phyloP scores from a whole-genome alignment of 768 basidiomycete species.

The Russula abietina region DNA sequence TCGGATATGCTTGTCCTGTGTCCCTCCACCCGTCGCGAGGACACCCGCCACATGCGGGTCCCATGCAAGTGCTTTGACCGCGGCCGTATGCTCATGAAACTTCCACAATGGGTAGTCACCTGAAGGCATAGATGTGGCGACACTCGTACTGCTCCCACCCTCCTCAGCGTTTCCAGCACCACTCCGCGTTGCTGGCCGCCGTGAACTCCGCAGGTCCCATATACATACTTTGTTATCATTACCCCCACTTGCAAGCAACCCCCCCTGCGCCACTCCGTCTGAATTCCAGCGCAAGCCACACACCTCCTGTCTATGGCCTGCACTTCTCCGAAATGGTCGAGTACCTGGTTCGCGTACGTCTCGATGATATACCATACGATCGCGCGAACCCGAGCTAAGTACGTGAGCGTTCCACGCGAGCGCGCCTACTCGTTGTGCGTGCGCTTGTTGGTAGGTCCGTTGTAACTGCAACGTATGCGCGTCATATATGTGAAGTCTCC shows the following conservation, averaged over 20 bases:
- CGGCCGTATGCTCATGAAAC: constrained; percentile 94
- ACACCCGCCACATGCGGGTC: constrained; percentile 90
- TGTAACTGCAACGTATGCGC: constrained; percentile 66
- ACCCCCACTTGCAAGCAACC: constrained; percentile 83
- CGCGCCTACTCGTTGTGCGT: constrained; percentile 84
- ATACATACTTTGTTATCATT: constrained; percentile 99
- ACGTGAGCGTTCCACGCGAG: constrained; percentile 91
- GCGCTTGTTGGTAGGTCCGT: constrained; percentile 80
- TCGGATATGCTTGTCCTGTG: constrained; percentile 96
- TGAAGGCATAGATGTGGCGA: constrained; percentile 30
- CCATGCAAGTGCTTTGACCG: constrained; percentile 98
- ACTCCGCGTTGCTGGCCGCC: constrained; percentile 32
- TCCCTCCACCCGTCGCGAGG: constrained; percentile 92
- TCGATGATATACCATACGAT: constrained; percentile 85
- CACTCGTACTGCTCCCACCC: constrained; percentile 29
- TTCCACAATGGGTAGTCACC: constrained; percentile 77
- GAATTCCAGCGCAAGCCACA: constrained; percentile 93
- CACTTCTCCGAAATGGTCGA: constrained; percentile 63
- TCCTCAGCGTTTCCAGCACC: constrained; percentile 30
- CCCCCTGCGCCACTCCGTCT: constrained; percentile 40
- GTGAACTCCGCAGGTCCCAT: constrained; percentile 80
- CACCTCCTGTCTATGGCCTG: constrained; percentile 86
- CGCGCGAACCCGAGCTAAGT: constrained; percentile 85
- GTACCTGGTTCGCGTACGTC: constrained; percentile 72
- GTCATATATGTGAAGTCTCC: constrained; percentile 90